Evolutionary conservation across 129 eudicot species (phyloP), one percentile per base, ranked within the genome.

Genomic region (Flaveria sonorensis): DNA sequence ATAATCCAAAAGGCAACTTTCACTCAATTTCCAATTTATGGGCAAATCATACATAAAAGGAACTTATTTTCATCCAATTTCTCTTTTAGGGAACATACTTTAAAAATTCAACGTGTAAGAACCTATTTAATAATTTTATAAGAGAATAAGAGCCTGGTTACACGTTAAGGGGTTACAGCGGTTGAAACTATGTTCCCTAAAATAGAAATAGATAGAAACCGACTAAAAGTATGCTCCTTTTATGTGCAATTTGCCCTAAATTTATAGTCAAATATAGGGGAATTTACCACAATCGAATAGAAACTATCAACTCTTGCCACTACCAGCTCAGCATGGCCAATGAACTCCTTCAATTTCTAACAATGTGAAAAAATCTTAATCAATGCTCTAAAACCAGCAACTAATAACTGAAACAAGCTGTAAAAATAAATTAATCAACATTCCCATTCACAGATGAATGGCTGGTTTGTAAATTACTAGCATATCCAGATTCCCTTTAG

Each of bases 211-310:
- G 1, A 10, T 50, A 50, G 6, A 50, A 50, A 14, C 3, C 15
- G 55, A 15, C 55, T 50, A 13, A 14, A 50, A 15, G 51, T 15
- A 50, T 15, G 19, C 14, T 15, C 18, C 55, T 50, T 50, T 4
- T 5, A 50, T 8, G 7, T 50, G 6, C 53, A 48, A 50, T 15
- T 50, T 15, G 19, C 19, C 7, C 55, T 43, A 26, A 72, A 67
- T 6, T 67, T 51, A 45, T 36, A 71, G 69, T 64, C 72, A 59
- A 52, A 32, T 28, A 64, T 59, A 56, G 0, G 75, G 64, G 42
- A 10, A 86, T 53, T 84, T 93, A 93, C 97, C 96, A 82, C 97
- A 69, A 89, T 72, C 7, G 87, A 71, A 85, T 90, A 93, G 26
- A 90, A 75, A 71, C 59, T 79, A 52, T 88, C 75, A 52, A 88